Evolutionary conservation across 176 grass and related monocot species (phyloP), one percentile per base, ranked within the genome.

Genomic region (Paspalum vaginatum): DNA sequence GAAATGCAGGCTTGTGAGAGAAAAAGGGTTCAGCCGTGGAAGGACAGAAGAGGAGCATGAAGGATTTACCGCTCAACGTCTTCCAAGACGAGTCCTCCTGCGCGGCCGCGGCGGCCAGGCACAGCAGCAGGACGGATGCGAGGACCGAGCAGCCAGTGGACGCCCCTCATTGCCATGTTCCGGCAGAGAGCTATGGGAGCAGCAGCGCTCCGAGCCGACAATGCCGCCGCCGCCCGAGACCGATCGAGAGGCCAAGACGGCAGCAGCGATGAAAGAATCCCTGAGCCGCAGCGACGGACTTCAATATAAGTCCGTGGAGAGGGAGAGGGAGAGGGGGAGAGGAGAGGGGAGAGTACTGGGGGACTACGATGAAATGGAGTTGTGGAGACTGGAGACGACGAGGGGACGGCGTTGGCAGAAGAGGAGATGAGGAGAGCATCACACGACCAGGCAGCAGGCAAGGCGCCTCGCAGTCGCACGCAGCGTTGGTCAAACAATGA

Each of bases 1-100:
- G 3, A 32, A 32, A 32, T 32, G 2, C 32, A 32, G 3, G 32
- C 32, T 32, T 2, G 32, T 2, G 32, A 32, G 32, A 32, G 32
- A 32, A 3, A 32, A 3, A 32, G 32, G 43, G 49, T 60, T 32
- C 70, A 22, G 11, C n/a, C 27, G 25, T 40, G 38, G 10, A 52
- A 64, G 53, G 2, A 62, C 52, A 16, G 37, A 37, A 44, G 17
- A 20, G 65, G 44, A 46, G 46, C 13, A 12, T 3, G 6, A 17
- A 18, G 77, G 65, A 25, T 14, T 44, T 73, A 91, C 85, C 89
- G 61, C 77, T 82, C 61, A 91, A 45, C 38, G 89, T 88, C 77
- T 85, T 91, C 89, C 89, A 91, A 45, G 89, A 52, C 67, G 81
- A 68, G 39, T 44, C 77, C 52, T 51, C 58, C 89, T 85, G 89